Base-by-base conservation (phyloP, 768 basidiomycete species). In the Termitomyces sp. region DNA sequence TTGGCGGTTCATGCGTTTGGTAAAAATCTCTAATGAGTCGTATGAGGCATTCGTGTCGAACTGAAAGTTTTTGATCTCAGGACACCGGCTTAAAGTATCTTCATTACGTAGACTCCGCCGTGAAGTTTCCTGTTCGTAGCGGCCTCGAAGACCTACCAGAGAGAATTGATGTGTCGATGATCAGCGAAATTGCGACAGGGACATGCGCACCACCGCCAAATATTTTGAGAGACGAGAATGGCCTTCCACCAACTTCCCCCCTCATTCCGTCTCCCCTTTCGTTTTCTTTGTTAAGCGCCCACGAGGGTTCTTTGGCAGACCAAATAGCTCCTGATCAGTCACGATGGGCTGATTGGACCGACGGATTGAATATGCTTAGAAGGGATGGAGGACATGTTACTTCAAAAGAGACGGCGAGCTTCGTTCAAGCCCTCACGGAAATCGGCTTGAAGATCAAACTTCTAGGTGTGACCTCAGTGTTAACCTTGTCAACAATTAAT, bases 291-390 rank as follows among this genome's bases (percentile, higher is more conserved):
- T 70, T 92, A 52, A 87, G 82, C 57, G 78, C 83, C 7, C 84
- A 81, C 64, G 88, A 89, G 64, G 86, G 83, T 20, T 86, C 88
- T 2, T 68, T 93, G 57, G 91, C 88, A 4, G 89, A 93, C 68
- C 82, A 87, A 57, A 86, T 92, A 64, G 89, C 91, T 3, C 84
- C 87, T 30, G 85, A 93, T 69, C 81, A 83, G 53, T 84, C 86
- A 18, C 78, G 88, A 18, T 95, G 91, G 88, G 89, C 91, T 16
- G 94, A 96, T 73, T 96, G 94, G 94, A 92, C 92, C 2, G 94
- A 96, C 69, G 94, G 93, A 4, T 68, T 96, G 70, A 92, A 92
- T 65, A 90, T 95, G 86, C 79, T 95, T 42, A 78, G 91, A 40
- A 76, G 86, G 52, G 91, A 90, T 62, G 85, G 91, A 18, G 89